These are phyloP conservation scores for Candida schatavii DNA, from an alignment of 805 yeast species.

Conservation along the genomic window DNA sequence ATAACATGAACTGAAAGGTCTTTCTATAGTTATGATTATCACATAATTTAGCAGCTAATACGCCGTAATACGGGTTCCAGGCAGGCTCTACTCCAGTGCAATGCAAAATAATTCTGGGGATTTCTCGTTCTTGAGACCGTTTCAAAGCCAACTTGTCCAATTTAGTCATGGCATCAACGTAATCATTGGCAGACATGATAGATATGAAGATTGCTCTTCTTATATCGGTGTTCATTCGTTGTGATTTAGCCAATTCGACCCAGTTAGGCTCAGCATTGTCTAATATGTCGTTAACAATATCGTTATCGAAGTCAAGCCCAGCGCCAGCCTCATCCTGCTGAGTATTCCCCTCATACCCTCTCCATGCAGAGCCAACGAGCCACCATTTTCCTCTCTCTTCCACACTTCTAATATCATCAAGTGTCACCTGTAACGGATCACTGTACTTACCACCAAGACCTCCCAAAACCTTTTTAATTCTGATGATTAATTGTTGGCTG, in stretches of 20 bases:
- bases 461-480: conserved; percentile 65
- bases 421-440: conserved; percentile 82
- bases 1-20: conserved; percentile 81
- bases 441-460: conserved; percentile 43
- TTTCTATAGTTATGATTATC: conserved; percentile 72
- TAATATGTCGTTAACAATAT: conserved; percentile 55
- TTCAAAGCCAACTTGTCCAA: conserved; percentile 77
- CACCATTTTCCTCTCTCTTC: conserved; percentile 96
- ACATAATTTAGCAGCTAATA: conserved; percentile 74
- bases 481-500: conserved; percentile 48
- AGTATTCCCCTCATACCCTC: conserved; percentile 48
- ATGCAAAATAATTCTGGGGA: conserved; percentile 80
- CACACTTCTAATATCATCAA: conserved; percentile 75
- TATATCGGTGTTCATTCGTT: conserved; percentile 93
- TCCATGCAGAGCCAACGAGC: conserved; percentile 98
- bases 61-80: conserved; percentile 87
- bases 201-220: conserved; percentile 92
- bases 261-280: conserved; percentile 81
- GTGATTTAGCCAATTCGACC: conserved; percentile 79
- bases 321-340: conserved; percentile 13
- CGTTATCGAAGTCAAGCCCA: conserved; percentile 29
- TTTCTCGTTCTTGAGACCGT: conserved; percentile 78
- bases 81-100: conserved; percentile 80
- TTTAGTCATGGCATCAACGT: conserved; percentile 79
- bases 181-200: conserved; percentile 93